These are phyloP conservation scores for Elsinoe perseae DNA, from an alignment of 2,329 filamentous ascomycete species.

Conservation along the genomic window DNA sequence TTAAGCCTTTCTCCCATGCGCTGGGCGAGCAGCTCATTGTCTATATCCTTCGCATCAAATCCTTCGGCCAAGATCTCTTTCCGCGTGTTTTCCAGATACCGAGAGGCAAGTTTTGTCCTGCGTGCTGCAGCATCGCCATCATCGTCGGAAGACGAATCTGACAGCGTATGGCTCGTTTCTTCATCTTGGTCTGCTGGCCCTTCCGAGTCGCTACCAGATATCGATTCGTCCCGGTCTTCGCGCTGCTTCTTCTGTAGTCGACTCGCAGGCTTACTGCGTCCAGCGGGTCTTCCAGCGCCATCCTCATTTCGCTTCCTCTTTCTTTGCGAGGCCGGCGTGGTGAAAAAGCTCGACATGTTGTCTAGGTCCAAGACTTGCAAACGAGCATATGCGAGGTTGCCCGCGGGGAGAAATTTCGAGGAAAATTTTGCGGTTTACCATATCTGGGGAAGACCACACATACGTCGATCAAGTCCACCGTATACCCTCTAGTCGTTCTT, in stretches of 20 bases:
- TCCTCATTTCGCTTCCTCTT: slow-evolving; percentile 66
- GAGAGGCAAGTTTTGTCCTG: slow-evolving; percentile 77
- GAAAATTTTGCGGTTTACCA: slow-evolving; percentile 15
- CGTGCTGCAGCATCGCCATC: slow-evolving; percentile 90
- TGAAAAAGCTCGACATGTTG: slow-evolving; percentile 92
- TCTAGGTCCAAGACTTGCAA: neutral
- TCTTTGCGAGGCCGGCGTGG: slow-evolving; percentile 73
- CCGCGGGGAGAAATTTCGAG: slow-evolving; percentile 10
- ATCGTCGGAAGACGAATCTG: slow-evolving; percentile 39
- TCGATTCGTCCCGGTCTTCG: slow-evolving; percentile 63
- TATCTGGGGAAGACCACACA: neutral
- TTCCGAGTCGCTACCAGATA: slow-evolving; percentile 76
- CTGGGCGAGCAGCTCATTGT: slow-evolving; percentile 75
- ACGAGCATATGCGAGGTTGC: neutral
- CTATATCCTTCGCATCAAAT: slow-evolving; percentile 90
- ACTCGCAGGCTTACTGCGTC: slow-evolving; percentile 42
- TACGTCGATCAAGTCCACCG: neutral
- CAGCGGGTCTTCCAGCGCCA: neutral
- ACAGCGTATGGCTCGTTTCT: neutral
- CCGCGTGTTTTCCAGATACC: slow-evolving; percentile 84
- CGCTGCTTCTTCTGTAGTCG: slow-evolving; percentile 41
- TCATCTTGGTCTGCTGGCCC: slow-evolving; percentile 37
- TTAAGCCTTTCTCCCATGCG: slow-evolving; percentile 61
- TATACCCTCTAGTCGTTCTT: too few species aligned
- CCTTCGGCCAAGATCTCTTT: slow-evolving; percentile 69